These are phyloP conservation scores for Hypoxylon rickii DNA, from an alignment of 495 filamentous ascomycete species.

Conservation along the genomic window DNA sequence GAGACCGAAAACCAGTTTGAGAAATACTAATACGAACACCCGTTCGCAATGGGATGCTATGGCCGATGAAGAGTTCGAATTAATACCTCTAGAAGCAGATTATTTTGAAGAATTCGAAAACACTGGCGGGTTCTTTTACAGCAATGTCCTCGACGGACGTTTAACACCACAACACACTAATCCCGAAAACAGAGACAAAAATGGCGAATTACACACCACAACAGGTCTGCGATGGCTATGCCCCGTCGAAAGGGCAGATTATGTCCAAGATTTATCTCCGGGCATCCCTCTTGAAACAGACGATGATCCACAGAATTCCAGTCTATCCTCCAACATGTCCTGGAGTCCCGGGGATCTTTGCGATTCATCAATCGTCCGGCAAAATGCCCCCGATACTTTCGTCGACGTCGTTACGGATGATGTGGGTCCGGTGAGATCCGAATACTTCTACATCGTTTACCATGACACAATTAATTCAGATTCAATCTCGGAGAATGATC, in stretches of 20 bases:
- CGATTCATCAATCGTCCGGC: too few species aligned
- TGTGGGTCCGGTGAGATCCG: not conserved
- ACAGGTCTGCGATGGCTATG: too few species aligned
- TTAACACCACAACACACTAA: not conserved
- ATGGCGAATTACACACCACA: not conserved
- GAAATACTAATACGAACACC: not conserved
- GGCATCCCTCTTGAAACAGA: too few species aligned
- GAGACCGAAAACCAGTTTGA: constrained; percentile 20
- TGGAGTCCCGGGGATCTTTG: too few species aligned
- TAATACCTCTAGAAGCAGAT: not conserved
- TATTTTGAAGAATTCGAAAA: constrained; percentile 1
- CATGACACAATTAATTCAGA: not conserved
- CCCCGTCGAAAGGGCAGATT: too few species aligned
- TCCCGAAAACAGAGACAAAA: not conserved
- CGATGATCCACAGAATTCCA: too few species aligned
- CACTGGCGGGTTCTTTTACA: not conserved
- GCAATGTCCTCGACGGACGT: not conserved
- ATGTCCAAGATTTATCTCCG: too few species aligned
- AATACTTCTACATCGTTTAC: not conserved
- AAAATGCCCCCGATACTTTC: not conserved
- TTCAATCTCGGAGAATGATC: not conserved
- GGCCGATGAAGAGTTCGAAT: not conserved
- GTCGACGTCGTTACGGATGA: not conserved
- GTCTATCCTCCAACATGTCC: too few species aligned
- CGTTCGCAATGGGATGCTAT: not conserved